These are phyloP conservation scores for Xylaria sp. DNA, from an alignment of 2,329 filamentous ascomycete species.

Conservation along the genomic window DNA sequence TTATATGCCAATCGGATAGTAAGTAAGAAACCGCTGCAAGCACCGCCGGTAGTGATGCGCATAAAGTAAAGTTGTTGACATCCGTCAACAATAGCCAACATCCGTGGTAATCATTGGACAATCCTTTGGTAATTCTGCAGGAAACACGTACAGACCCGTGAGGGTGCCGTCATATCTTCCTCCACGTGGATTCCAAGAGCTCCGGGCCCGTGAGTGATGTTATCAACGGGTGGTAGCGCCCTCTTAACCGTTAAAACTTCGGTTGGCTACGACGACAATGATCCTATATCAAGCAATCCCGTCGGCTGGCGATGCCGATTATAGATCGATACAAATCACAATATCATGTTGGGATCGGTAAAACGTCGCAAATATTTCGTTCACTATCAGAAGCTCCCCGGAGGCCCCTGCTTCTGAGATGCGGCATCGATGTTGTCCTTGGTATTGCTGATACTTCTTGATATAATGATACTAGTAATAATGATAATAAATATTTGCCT, in stretches of 20 bases:
- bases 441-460: constrained; percentile 7
- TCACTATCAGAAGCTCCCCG: neutral
- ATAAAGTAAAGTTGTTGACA: neutral
- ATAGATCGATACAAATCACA: constrained; percentile 5
- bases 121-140: neutral
- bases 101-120: neutral
- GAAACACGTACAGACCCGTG: neutral
- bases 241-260: neutral
- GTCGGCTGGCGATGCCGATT: neutral
- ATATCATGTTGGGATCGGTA: constrained; percentile 8
- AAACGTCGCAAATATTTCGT: constrained; percentile 7
- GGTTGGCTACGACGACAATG: neutral
- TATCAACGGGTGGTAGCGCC: neutral
- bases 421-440: neutral
- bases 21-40: neutral
- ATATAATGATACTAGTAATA: constrained; percentile 8
- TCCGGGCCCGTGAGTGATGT: neutral
- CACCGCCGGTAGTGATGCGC: neutral
- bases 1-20: constrained; percentile 10
- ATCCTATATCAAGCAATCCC: neutral
- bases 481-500: constrained; percentile 3
- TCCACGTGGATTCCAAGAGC: constrained; percentile 5
- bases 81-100: neutral
- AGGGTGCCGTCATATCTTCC: neutral
- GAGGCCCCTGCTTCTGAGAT: neutral